Conservation (phyloP, 2,329 filamentous ascomycete species). For the Penicillium palitans region DNA sequence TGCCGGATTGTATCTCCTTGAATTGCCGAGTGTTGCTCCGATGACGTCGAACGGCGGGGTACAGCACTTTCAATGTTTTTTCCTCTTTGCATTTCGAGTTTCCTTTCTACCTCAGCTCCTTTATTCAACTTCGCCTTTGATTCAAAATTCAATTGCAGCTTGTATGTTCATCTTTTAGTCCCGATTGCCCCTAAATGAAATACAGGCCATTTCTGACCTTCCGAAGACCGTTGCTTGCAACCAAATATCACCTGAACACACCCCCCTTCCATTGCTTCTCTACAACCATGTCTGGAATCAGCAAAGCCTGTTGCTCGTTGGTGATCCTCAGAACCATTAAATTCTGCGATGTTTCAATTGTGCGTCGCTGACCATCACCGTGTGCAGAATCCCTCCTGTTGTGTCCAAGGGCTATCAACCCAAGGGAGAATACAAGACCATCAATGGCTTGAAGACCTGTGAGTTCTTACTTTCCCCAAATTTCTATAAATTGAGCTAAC, state of each 20-base stretch:
- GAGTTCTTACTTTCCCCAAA: slow-evolving; percentile 19
- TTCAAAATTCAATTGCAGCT: background rate
- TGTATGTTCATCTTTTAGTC: background rate
- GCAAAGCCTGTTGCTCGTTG: slow-evolving; percentile 49
- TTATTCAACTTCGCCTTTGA: background rate
- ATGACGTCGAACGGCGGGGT: slow-evolving; percentile 27
- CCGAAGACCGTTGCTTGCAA: slow-evolving; percentile 22
- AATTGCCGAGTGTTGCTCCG: slow-evolving; percentile 17
- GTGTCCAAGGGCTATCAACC: slow-evolving; percentile 51
- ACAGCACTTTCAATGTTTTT: background rate
- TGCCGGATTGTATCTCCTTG: background rate
- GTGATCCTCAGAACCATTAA: slow-evolving; percentile 16
- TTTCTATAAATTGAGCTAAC: slow-evolving; percentile 1
- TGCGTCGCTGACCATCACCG: slow-evolving; percentile 1
- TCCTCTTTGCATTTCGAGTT: background rate
- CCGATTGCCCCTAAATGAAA: background rate
- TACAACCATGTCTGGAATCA: slow-evolving; percentile 42
- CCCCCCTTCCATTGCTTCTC: slow-evolving; percentile 27
- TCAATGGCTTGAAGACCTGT: slow-evolving; percentile 65
- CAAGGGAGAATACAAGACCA: slow-evolving; percentile 60
- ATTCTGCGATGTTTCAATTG: background rate
- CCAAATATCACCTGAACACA: slow-evolving; percentile 7
- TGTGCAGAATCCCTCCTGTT: slow-evolving; percentile 43
- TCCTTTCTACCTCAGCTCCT: background rate
- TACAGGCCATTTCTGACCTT: slow-evolving; percentile 24